phyloP scores from a whole-genome alignment of 306 rosid species.

The Rosa multiflora region DNA sequence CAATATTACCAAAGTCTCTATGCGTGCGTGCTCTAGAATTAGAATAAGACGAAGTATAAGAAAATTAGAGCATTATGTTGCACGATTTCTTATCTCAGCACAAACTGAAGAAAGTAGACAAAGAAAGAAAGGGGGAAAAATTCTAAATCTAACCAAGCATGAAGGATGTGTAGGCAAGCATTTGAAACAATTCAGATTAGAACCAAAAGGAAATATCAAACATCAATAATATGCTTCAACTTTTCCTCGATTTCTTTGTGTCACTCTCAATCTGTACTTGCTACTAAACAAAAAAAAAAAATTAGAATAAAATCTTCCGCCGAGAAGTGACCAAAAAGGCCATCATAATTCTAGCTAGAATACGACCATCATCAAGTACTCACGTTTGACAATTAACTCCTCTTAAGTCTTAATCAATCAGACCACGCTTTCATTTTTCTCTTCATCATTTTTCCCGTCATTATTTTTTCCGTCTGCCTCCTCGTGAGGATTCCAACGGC shows the following conservation, averaged over 20 bases:
- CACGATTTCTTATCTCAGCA: not conserved
- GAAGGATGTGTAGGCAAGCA: not conserved
- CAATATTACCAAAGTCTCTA: too few relatives aligned
- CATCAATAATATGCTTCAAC: not conserved
- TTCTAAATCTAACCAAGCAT: not conserved
- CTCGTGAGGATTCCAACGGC: constrained; percentile 20
- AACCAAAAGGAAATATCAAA: not conserved
- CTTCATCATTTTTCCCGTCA: not conserved
- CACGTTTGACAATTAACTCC: not conserved
- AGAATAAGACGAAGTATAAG: too few relatives aligned
- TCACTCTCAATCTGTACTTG: not conserved
- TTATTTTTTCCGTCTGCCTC: not conserved
- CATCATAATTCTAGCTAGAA: not conserved
- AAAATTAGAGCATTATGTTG: too few relatives aligned
- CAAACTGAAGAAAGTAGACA: not conserved
- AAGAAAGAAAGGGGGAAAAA: not conserved
- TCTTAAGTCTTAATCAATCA: not conserved
- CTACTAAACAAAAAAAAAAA: not conserved
- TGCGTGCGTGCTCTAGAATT: too few relatives aligned
- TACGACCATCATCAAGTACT: not conserved
- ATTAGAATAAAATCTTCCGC: not conserved
- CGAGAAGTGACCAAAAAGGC: not conserved
- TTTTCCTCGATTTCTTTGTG: not conserved
- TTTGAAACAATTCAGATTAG: not conserved
- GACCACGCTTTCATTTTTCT: not conserved